Base-by-base conservation (phyloP, 768 basidiomycete genomes). In the Termitomyces sp. region DNA sequence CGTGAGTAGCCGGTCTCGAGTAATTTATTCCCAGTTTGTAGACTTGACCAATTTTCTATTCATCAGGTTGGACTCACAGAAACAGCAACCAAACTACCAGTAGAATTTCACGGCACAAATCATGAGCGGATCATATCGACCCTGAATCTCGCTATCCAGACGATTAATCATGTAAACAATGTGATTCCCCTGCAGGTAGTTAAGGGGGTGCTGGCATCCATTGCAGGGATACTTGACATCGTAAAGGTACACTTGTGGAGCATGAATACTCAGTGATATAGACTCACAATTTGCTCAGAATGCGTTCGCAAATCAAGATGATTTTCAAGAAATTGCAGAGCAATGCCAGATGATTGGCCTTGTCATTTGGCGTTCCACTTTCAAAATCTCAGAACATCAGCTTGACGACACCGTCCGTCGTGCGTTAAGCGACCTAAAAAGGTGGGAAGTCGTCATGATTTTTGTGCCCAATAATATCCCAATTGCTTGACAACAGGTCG, bases 271-370 rank as follows among this genome's bases (percentile, higher is more conserved):
- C n/a, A n/a, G n/a, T 22, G 8, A 22, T 4, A 4, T 5, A 41
- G 33, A 1, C 24, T 51, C 6, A 28, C 12, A 13, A 55, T 0
- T 20, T 0, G 29, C 12, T 18, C 22, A 63, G 58, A 56, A 37
- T n/a, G 60, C 59, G 2, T 46, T 58, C 4, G 20, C 10, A 3
- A 60, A 57, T 22, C 55, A 53, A 15, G 51, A 29, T 20, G 61
- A 62, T 34, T 62, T 62, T 9, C 9, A 13, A 7, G 58, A 55
- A 18, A 22, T 62, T 2, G 46, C 41, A 18, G 61, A 59, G 47
- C 58, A 57, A 55, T 62, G 61, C 36, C 48, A 60, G 28, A 60
- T 31, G 12, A 62, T 62, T 22, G 18, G 42, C 18, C 55, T 62
- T 3, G 24, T 54, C 0, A 37, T 62, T 51, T 59, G 57, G 54